Conservation (phyloP, 75 land plant species). For the Pinus taeda region DNA sequence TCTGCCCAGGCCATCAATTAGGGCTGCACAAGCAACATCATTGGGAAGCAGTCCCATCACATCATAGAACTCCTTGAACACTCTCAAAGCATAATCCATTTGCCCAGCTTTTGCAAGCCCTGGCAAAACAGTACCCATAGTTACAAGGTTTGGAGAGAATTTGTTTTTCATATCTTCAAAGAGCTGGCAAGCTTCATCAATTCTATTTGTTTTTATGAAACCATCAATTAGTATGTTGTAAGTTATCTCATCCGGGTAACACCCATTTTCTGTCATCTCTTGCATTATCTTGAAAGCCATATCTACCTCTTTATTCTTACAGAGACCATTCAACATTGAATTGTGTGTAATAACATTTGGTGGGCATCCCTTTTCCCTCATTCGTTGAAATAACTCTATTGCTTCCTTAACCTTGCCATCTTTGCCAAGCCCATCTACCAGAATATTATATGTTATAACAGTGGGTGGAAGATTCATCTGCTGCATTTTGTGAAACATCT, state of each 20-base stretch:
- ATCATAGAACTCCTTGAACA: conserved; percentile 24
- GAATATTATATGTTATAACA: conserved; percentile 70
- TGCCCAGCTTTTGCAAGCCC: conserved; percentile 50
- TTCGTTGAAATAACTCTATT: conserved; percentile 53
- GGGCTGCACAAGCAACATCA: conserved; percentile 36
- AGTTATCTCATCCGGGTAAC: conserved; percentile 65
- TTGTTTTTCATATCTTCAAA: conserved; percentile 70
- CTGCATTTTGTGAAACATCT: conserved; percentile 48
- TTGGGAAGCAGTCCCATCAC: conserved; percentile 11
- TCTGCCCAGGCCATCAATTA: conserved; percentile 43
- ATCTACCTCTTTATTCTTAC: conserved; percentile 59
- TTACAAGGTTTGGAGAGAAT: conserved; percentile 53
- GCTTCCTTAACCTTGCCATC: conserved; percentile 52
- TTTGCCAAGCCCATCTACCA: conserved; percentile 67
- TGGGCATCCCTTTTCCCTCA: conserved; percentile 36
- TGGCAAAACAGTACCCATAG: conserved; percentile 64
- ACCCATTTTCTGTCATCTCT: conserved; percentile 48
- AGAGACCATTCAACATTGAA: conserved; percentile 69
- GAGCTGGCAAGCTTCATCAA: conserved; percentile 56
- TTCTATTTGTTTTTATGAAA: conserved; percentile 47
- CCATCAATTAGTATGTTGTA: conserved; percentile 78
- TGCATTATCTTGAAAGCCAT: conserved; percentile 51
- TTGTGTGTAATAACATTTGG: conserved; percentile 66
- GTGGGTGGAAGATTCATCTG: conserved; percentile 52
- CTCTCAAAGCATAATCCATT: conserved; percentile 49